These are phyloP conservation scores for Pseudoturritis turrita DNA, from an alignment of 345 rosid species.

Conservation along the genomic window DNA sequence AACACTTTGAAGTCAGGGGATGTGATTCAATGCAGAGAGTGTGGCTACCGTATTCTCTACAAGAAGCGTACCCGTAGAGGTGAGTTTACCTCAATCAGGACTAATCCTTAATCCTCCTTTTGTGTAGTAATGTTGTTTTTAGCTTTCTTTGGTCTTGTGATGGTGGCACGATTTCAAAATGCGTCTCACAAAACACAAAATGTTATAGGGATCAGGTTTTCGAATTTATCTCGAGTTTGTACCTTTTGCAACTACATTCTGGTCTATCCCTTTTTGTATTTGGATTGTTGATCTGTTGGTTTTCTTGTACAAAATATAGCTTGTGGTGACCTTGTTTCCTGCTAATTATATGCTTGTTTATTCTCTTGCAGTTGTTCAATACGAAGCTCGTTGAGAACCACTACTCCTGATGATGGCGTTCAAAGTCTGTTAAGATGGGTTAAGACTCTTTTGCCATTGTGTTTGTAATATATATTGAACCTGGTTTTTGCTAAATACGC, in stretches of 20 bases:
- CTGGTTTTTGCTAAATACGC: background rate
- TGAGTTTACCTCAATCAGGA: constrained; percentile 6
- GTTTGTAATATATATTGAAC: background rate
- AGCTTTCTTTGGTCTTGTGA: background rate
- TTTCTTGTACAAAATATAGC: background rate
- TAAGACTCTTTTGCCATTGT: background rate
- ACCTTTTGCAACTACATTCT: background rate
- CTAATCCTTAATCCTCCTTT: no score
- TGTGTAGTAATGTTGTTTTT: no score
- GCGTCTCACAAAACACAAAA: background rate
- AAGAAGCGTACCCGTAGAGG: constrained; percentile 93
- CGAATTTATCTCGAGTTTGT: background rate
- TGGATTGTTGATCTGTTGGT: background rate
- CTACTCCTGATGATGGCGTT: background rate
- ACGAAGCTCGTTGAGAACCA: constrained; percentile 50
- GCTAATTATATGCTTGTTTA: background rate
- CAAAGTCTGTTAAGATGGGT: background rate
- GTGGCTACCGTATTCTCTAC: constrained; percentile 89
- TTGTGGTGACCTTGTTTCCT: background rate
- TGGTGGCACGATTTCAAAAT: background rate
- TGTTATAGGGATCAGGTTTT: background rate
- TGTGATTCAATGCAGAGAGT: constrained; percentile 81
- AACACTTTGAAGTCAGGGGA: constrained; percentile 69
- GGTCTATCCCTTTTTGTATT: background rate
- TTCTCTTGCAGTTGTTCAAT: constrained; percentile 55